A percentile compares a stretch with the other conserved stretches of the same genome.
Conservation (phyloP, 2,329 filamentous ascomycete species). For the Verticillium dahliae region DNA sequence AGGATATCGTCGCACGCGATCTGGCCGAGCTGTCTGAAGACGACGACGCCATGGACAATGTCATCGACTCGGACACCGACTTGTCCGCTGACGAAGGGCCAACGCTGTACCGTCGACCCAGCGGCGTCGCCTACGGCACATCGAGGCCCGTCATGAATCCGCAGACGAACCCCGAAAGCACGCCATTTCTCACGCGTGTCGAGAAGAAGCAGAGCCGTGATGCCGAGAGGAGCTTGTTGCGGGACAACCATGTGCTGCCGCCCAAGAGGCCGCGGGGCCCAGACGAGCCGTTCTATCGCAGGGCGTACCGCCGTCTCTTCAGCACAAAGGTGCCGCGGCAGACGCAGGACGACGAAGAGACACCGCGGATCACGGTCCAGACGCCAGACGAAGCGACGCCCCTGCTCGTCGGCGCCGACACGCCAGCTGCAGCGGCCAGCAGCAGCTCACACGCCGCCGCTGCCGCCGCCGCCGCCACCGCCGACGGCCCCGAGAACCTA, state of each 20-base stretch:
- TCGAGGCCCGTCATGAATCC: slow-evolving; percentile 64
- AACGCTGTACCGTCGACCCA: slow-evolving; percentile 66
- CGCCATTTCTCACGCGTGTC: slow-evolving; percentile 42
- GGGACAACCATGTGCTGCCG: slow-evolving; percentile 60
- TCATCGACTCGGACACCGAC: slow-evolving; percentile 21
- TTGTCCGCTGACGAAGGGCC: slow-evolving; percentile 32
- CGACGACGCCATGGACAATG: slow-evolving; percentile 30
- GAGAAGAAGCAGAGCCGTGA: slow-evolving; percentile 51
- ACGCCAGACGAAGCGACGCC: slow-evolving; percentile 33
- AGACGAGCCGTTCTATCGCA: slow-evolving; percentile 25
- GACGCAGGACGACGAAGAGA: slow-evolving; percentile 29
- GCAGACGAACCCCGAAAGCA: slow-evolving; percentile 28
- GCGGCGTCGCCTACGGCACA: slow-evolving; percentile 67
- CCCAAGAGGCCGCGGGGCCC: slow-evolving; percentile 43
- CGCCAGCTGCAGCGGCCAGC: background rate
- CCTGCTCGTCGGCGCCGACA: slow-evolving; percentile 20
- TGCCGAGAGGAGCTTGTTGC: slow-evolving; percentile 54
- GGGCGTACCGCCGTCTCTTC: slow-evolving; percentile 42
- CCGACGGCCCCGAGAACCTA: slow-evolving; percentile 44
- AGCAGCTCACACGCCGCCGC: slow-evolving; percentile 18
- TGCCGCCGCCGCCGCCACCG: too few species aligned
- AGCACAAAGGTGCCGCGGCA: slow-evolving; percentile 45
- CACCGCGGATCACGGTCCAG: slow-evolving; percentile 20
- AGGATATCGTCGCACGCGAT: slow-evolving; percentile 59
- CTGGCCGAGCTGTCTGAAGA: slow-evolving; percentile 58